phyloP scores from a whole-genome alignment of 768 basidiomycete species.

The Mycena amicta region DNA sequence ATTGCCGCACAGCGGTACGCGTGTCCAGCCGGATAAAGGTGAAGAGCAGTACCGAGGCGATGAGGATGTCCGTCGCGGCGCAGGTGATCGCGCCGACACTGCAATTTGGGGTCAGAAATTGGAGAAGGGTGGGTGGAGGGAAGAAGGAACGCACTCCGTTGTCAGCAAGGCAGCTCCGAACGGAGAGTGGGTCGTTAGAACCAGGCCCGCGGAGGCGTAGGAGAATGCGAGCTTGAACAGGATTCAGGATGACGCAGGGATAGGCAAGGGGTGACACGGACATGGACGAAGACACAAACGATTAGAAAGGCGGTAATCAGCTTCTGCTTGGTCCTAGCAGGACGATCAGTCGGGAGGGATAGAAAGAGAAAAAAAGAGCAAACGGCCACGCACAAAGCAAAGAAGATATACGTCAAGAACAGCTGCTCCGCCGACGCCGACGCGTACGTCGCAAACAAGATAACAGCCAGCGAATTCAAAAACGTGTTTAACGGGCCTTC shows the following conservation, averaged over 20 bases:
- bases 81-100: conserved; percentile 13
- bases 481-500: background rate
- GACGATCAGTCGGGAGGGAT: too few relatives aligned
- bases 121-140: background rate
- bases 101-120: background rate
- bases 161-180: background rate
- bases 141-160: conserved; percentile 1
- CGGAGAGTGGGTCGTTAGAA: background rate
- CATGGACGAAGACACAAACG: conserved; percentile 1
- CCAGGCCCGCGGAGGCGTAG: conserved; percentile 5
- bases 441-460: conserved; percentile 8
- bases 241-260: too few relatives aligned
- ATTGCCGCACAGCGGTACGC: conserved; percentile 2
- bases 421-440: conserved; percentile 10
- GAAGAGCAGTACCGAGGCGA: conserved; percentile 2
- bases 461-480: background rate
- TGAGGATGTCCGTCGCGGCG: conserved; percentile 7
- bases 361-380: too few relatives aligned
- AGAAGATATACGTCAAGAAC: conserved; percentile 8
- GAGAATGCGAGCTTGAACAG: background rate
- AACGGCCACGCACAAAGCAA: conserved; percentile 8
- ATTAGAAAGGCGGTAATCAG: background rate
- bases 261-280: too few relatives aligned
- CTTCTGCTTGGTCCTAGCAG: conserved; percentile 4
- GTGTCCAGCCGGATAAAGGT: conserved; percentile 6